These are phyloP conservation scores for Ramaria rubella DNA, from an alignment of 768 basidiomycete genomes.

Conservation along the genomic window DNA sequence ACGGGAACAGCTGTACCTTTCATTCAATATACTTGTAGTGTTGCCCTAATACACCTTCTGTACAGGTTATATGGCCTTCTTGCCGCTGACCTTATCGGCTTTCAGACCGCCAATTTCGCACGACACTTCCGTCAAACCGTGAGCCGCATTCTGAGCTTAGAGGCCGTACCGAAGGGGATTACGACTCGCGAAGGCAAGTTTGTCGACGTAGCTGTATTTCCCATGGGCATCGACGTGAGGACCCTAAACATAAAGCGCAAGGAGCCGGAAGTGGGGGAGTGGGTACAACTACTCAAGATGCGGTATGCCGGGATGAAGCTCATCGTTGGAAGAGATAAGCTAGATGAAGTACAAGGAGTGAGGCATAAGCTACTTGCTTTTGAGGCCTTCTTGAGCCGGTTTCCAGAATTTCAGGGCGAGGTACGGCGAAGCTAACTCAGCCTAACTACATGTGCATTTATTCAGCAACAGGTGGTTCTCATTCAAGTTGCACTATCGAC, in stretches of 20 bases:
- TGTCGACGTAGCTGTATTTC: conserved; percentile 83
- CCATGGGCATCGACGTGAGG: conserved; percentile 82
- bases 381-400: conserved; percentile 69
- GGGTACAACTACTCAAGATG: conserved; percentile 73
- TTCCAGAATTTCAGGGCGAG: conserved; percentile 80
- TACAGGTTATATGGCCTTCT: conserved; percentile 71
- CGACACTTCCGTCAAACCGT: conserved; percentile 85
- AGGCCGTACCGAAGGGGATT: conserved; percentile 79
- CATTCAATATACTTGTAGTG: background rate
- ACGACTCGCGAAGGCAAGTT: conserved; percentile 55
- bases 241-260: conserved; percentile 59
- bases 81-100: conserved; percentile 89
- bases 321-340: conserved; percentile 82
- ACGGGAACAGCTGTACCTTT: conserved; percentile 33
- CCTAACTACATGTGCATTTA: background rate
- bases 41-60: conserved; percentile 12
- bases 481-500: conserved; percentile 87
- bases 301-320: conserved; percentile 83
- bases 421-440: conserved; percentile 50
- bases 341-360: conserved; percentile 84
- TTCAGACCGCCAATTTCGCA: conserved; percentile 82
- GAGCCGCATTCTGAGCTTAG: conserved; percentile 68
- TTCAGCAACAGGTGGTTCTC: conserved; percentile 51
- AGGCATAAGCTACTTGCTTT: conserved; percentile 80
- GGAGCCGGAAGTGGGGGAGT: conserved; percentile 74